Base-by-base conservation (phyloP, 1,284 basidiomycete genomes). In the Macrocybe sp. region DNA sequence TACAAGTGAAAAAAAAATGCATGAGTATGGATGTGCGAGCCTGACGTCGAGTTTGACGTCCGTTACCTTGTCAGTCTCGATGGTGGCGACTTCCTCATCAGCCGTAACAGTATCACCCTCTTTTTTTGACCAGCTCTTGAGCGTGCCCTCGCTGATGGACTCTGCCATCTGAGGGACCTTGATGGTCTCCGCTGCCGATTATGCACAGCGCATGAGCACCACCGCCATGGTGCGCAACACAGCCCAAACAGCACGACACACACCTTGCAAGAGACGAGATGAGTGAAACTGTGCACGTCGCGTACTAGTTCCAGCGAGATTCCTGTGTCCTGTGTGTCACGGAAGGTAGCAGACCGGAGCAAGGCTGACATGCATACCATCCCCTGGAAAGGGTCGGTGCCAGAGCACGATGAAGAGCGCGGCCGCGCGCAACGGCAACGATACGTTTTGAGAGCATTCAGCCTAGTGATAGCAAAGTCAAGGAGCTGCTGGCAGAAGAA, bases 151-250 rank as follows among this genome's bases (percentile, higher is more conserved):
- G 11, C 92, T 92, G 71, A 99, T 97, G 57, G 94, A 97, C 69
- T 99, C 96, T 46, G 96, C 95, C 95, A 99, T 97, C 69, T 94
- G 89, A 28, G 96, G 96, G 42, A 99, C 96, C 75, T 98, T 95
- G 62, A 99, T 82, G 49, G 89, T 90, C 70, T 95, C 88, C 49
- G 81, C 87, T 89, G 53, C 7, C 22, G 4, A 22, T 22, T 22
- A 22, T 22, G 22, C 22, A 22, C 22, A 22, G 22, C 22, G 22
- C 22, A 22, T 22, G 22, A 22, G 22, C 22, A 22, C 22, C 22
- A 22, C 22, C 22, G 22, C 22, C 22, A 22, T 22, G 4, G 47
- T 49, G 41, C 49, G 31, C 35, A 40, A 50, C 38, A 7, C 31
- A n/a, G 32, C 31, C 8, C 10, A 8, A 35, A 36, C n/a, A 6